Base-by-base conservation (phyloP, 805 yeast genomes). In the Ogataea wickerhamii region DNA sequence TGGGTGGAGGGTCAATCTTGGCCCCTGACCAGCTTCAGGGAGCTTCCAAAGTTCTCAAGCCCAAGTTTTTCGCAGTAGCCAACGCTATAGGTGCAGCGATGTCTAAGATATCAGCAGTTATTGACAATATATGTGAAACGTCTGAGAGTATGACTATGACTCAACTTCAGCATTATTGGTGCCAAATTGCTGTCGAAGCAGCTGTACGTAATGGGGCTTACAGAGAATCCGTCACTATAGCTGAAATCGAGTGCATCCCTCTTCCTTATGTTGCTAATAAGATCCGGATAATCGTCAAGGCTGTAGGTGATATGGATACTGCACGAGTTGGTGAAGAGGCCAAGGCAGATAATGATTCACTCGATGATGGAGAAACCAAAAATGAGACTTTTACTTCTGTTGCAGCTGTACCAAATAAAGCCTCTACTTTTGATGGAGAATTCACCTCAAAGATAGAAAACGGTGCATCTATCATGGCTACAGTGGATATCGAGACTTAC, bases 31-130 rank as follows among this genome's bases (percentile, higher is more conserved):
- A 35, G 2, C 25, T 51, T 6, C 58, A 60, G 11, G 75, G 76
- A 19, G 70, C 71, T 5, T 63, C 71, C 1, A 53, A 58, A 28
- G 69, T 72, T 5, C 50, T 68, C 32, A 53, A 65, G 35, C 74
- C 74, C 3, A 65, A 66, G 21, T 70, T 43, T 43, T 63, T 51
- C 49, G 60, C 62, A 28, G 72, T 69, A 36, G 75, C 75, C 5
- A 72, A 72, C 53, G 78, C 76, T 3, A 68, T 72, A 37, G 76
- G 75, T 31, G 74, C 76, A 19, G 74, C 74, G 4, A 50, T 70
- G 53, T 73, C 71, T 17, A 70, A 70, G 43, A 55, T 71, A 4
- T 64, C 73, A 18, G 52, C 63, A 6, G 53, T 52, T n/a, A 42
- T 56, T 6, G 49, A 46, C 18, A 36, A 43, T 12, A 45, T 50